These are phyloP conservation scores for Leishmania amazonensis DNA, from an alignment of 208 protist species.

Conservation along the genomic window DNA sequence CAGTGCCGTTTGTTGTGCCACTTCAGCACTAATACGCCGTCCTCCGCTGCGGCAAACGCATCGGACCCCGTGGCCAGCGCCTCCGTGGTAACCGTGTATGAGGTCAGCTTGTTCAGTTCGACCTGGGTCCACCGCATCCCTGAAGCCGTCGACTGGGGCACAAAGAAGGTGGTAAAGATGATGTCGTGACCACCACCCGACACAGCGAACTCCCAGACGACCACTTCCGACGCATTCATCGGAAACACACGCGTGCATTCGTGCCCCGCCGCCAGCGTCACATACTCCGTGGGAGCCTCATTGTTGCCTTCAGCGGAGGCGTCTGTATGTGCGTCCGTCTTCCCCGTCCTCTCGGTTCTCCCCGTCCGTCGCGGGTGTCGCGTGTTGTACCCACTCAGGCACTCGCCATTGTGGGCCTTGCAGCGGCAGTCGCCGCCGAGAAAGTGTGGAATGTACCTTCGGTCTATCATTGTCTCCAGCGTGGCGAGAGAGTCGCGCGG, in stretches of 20 bases:
- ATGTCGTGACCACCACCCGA: constrained; percentile 22
- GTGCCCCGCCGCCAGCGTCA: constrained; percentile 13
- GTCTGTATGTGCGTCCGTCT: no score
- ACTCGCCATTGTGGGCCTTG: constrained; percentile 12
- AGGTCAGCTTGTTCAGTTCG: constrained; percentile 5
- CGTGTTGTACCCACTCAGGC: constrained; percentile 20
- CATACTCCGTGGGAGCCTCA: constrained; percentile 28
- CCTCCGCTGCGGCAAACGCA: constrained; percentile 33
- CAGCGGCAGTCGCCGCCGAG: constrained; percentile 47
- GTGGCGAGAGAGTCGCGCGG: constrained; percentile 23
- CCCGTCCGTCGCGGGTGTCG: constrained; percentile 6
- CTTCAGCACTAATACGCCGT: constrained; percentile 44
- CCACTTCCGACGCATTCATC: constrained; percentile 34
- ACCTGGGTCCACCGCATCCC: neutral
- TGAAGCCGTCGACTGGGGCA: neutral
- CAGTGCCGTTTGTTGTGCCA: constrained; percentile 62
- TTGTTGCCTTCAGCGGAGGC: neutral
- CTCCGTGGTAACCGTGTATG: neutral
- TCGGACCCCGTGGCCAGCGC: constrained; percentile 24
- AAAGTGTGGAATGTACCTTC: constrained; percentile 41
- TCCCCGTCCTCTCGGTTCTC: neutral
- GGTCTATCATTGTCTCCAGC: constrained; percentile 40
- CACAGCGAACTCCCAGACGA: constrained; percentile 68
- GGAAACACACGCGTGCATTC: constrained; percentile 28
- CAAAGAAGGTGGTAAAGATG: constrained; percentile 43